Conservation (phyloP, 225 moss, liverwort and hornwort genomes). For the Physcomitrium patens region DNA sequence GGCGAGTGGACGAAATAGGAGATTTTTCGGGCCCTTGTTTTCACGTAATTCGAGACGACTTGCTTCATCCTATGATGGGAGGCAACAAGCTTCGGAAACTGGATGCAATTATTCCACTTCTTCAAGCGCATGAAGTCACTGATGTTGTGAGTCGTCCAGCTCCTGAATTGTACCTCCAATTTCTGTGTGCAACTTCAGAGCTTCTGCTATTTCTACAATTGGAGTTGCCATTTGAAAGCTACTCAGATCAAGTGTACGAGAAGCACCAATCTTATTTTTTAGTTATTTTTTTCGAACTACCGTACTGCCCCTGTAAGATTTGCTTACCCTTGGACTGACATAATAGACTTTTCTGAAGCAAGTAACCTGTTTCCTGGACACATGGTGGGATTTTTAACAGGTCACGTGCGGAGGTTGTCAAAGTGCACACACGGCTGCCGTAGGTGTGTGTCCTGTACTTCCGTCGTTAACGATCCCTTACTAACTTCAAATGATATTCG, state of each 20-base stretch:
- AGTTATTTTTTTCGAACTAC: background rate
- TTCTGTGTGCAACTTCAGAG: background rate
- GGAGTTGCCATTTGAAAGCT: background rate
- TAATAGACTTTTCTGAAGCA: background rate
- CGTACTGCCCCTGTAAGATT: no score
- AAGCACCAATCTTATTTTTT: background rate
- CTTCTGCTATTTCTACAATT: background rate
- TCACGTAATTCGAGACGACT: constrained; percentile 79
- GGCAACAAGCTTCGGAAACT: constrained; percentile 96
- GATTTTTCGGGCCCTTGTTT: constrained; percentile 31
- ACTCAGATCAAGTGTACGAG: no score
- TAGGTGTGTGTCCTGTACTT: constrained; percentile 47
- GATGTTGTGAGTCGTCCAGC: constrained; percentile 65
- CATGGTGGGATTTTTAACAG: constrained; percentile 30
- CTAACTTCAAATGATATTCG: no score
- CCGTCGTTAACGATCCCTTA: background rate
- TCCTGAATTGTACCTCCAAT: background rate
- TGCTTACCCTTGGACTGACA: no score
- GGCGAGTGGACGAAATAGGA: background rate
- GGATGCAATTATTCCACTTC: constrained; percentile 73
- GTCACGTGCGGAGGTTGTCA: constrained; percentile 96
- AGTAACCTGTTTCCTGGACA: background rate
- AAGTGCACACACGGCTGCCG: constrained; percentile 97
- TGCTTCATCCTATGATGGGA: constrained; percentile 80
- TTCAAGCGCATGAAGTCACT: constrained; percentile 51